Percentiles rank a stretch among this genome's conserved stretches.
Conservation (phyloP, 1,284 basidiomycete genomes). For the Spongiforma sp. region DNA sequence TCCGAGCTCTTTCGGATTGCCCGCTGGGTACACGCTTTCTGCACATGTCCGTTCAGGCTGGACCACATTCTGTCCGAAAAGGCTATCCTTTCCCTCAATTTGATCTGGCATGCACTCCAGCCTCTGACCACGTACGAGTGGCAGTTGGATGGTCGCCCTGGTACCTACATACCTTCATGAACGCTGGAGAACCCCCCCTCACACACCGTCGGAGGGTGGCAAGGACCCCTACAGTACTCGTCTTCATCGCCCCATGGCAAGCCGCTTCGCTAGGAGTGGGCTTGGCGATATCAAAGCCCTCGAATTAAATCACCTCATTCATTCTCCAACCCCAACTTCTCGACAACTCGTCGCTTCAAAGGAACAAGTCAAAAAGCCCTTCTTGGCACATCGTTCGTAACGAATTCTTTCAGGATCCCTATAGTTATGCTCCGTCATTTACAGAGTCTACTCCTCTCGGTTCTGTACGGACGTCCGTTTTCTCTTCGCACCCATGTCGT, state of each 20-base stretch:
- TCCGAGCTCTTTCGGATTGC: slow-evolving; percentile 8
- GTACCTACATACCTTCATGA: too few relatives aligned
- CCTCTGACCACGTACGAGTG: slow-evolving; percentile 37
- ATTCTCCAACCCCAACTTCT: slow-evolving; percentile 17
- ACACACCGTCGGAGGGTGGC: slow-evolving; percentile 35
- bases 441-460: slow-evolving; percentile 86
- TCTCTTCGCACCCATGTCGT: not conserved
- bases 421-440: slow-evolving; percentile 69
- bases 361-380: too few relatives aligned
- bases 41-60: slow-evolving; percentile 31
- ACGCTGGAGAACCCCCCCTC: slow-evolving; percentile 21
- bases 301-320: slow-evolving; percentile 6
- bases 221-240: slow-evolving; percentile 25
- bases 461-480: slow-evolving; percentile 54
- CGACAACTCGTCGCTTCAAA: too few relatives aligned
- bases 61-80: slow-evolving; percentile 17
- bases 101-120: slow-evolving; percentile 17
- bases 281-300: slow-evolving; percentile 41
- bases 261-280: slow-evolving; percentile 34
- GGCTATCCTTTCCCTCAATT: slow-evolving; percentile 31
- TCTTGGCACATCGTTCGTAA: too few relatives aligned
- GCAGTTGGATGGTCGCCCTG: slow-evolving; percentile 23
- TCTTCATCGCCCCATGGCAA: slow-evolving; percentile 34
- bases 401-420: slow-evolving; percentile 73
- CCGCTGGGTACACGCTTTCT: slow-evolving; percentile 28